Evolutionary conservation across 2,329 filamentous ascomycete genomes (phyloP).

Genomic region (Cercospora berteroae): DNA sequence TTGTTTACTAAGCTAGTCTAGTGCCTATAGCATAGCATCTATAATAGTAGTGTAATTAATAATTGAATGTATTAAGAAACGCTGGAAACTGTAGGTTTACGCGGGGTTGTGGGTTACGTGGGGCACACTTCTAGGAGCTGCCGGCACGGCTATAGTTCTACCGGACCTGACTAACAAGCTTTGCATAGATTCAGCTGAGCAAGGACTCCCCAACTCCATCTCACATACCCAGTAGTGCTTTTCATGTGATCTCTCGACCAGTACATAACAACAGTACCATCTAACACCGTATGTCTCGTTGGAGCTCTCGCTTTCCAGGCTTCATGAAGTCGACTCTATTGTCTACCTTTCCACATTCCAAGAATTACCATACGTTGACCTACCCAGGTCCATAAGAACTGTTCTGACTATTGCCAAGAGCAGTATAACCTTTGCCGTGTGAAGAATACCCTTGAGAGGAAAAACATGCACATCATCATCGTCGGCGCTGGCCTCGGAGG

Average conservation of each 20-base stretch:
- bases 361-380: not conserved
- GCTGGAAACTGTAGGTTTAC: too few relatives aligned
- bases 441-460: not conserved
- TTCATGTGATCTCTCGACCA: not conserved
- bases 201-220: not conserved
- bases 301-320: not conserved
- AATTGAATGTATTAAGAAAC: too few relatives aligned
- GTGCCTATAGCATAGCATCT: too few relatives aligned
- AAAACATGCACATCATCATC: slow-evolving; percentile 24
- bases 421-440: not conserved
- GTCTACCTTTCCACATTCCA: not conserved
- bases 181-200: not conserved
- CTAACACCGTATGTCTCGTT: not conserved
- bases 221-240: not conserved
- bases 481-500: slow-evolving; percentile 24
- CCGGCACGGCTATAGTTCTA: not conserved
- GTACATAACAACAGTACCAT: not conserved
- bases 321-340: not conserved
- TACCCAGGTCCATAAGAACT: not conserved
- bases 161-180: not conserved
- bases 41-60: too few relatives aligned
- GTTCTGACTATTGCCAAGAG: not conserved
- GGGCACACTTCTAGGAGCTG: too few relatives aligned
- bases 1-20: too few relatives aligned
- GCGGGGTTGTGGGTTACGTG: too few relatives aligned